Evolutionary conservation across 1,139 yeast genomes (phyloP).

Genomic region (Zhuliangozyma blackwelliae): DNA sequence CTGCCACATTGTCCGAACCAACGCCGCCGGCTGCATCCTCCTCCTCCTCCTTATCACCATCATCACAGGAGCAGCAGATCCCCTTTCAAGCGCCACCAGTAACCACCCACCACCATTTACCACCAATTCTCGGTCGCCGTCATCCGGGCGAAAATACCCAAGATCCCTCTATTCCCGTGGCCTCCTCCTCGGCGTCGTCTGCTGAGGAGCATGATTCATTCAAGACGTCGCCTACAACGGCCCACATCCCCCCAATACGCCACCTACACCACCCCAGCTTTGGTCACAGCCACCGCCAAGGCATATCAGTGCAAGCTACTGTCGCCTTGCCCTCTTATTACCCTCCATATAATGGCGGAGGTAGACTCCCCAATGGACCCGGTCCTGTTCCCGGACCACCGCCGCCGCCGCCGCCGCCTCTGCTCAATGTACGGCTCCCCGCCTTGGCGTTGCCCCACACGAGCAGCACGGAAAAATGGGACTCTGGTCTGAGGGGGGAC

Average conservation of each 20-base stretch:
- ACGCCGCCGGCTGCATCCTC: neutral
- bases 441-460: too few species aligned
- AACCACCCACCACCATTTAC: slow-evolving; percentile 1
- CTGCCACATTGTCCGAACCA: slow-evolving; percentile 1
- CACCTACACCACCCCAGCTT: slow-evolving; percentile 5
- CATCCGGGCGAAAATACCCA: too few species aligned
- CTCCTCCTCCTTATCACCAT: slow-evolving; percentile 5
- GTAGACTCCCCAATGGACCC: slow-evolving; percentile 43
- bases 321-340: slow-evolving; percentile 19
- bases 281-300: slow-evolving; percentile 1
- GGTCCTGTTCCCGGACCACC: slow-evolving; percentile 47
- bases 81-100: too few species aligned
- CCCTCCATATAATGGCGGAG: slow-evolving; percentile 35
- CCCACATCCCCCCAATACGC: neutral
- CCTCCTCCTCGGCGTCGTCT: too few species aligned
- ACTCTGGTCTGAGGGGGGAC: slow-evolving; percentile 1
- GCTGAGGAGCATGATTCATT: too few species aligned
- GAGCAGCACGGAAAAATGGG: neutral
- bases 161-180: too few species aligned
- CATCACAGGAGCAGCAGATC: too few species aligned
- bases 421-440: too few species aligned
- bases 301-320: too few species aligned
- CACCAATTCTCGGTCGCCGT: slow-evolving; percentile 4
- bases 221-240: too few species aligned
- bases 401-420: slow-evolving; percentile 12